A percentile compares a stretch with the other conserved stretches of the same genome.
Evolutionary conservation across 2,329 filamentous ascomycete species (phyloP).

Genomic region (Apiospora malaysiana): DNA sequence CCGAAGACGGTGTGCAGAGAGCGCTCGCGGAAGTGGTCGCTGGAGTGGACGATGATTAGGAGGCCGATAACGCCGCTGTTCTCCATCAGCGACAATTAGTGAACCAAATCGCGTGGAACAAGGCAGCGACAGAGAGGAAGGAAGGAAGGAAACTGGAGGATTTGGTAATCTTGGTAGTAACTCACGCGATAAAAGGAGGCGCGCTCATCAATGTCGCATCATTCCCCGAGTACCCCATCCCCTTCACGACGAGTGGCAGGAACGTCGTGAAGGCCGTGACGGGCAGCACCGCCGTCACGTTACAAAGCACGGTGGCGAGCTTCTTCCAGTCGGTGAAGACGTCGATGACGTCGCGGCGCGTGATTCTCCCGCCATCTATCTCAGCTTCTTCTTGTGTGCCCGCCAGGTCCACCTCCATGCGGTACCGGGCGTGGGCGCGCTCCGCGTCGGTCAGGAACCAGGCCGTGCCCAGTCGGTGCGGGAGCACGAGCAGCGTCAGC

Average conservation of each 20-base stretch:
- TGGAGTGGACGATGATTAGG: conserved; percentile 30
- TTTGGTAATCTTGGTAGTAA: no score
- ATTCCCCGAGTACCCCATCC: conserved; percentile 26
- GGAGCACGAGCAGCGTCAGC: conserved; percentile 53
- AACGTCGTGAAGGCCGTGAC: conserved; percentile 30
- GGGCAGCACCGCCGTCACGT: conserved; percentile 26
- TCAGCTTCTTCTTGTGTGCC: conserved; percentile 25
- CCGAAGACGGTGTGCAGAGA: conserved; percentile 31
- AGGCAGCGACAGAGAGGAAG: neutral
- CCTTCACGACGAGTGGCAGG: conserved; percentile 27
- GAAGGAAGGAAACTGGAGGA: no score
- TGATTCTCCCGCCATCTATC: conserved; percentile 3
- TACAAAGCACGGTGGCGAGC: conserved; percentile 25
- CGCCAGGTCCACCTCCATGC: conserved; percentile 37
- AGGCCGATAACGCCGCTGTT: conserved; percentile 25
- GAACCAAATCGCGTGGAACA: no score
- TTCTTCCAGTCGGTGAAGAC: conserved; percentile 29
- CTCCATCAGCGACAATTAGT: neutral
- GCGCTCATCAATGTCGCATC: conserved; percentile 22
- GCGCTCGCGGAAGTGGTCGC: conserved; percentile 31
- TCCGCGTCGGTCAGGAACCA: conserved; percentile 41
- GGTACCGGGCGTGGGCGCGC: conserved; percentile 34
- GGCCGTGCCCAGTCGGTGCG: conserved; percentile 33
- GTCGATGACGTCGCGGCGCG: conserved; percentile 26
- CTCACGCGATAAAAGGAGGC: conserved; percentile 26